Percentiles rank a stretch among this genome's conserved stretches.
Conservation (phyloP, 306 rosid genomes). For the Trifolium fragiferum region DNA sequence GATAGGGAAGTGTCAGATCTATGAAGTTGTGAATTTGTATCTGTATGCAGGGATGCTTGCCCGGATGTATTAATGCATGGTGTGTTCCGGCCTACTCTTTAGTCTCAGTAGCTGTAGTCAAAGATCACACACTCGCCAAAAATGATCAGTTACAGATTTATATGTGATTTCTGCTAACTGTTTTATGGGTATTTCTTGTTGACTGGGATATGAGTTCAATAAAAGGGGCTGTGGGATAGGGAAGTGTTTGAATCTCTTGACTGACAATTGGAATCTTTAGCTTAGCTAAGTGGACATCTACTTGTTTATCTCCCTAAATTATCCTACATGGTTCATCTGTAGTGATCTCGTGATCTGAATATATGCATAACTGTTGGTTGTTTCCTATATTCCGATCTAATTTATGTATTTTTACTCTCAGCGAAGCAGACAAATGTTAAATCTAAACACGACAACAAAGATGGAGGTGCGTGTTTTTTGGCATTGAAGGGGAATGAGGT, state of each 20-base stretch:
- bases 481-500: conserved; percentile 54
- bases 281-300: conserved; percentile 34
- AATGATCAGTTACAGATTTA: conserved; percentile 37
- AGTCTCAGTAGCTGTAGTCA: conserved; percentile 36
- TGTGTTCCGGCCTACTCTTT: conserved; percentile 3
- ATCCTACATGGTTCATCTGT: conserved; percentile 28
- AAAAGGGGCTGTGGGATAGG: not conserved
- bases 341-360: conserved; percentile 34
- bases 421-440: conserved; percentile 66
- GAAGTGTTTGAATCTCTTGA: conserved; percentile 32
- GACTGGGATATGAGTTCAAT: not conserved
- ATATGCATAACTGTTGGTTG: conserved; percentile 24
- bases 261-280: conserved; percentile 40
- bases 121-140: conserved; percentile 37
- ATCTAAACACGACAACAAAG: conserved; percentile 53
- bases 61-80: conserved; percentile 28
- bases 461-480: conserved; percentile 70
- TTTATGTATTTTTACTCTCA: conserved; percentile 50
- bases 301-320: conserved; percentile 14
- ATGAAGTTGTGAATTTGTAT: not conserved
- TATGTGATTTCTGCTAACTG: conserved; percentile 44
- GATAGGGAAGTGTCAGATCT: not conserved
- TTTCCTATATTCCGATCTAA: conserved; percentile 46
- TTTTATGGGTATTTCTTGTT: not conserved
- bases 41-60: not conserved